These are phyloP conservation scores for Hyphodiscus hymeniophilus DNA, from an alignment of 495 filamentous ascomycete species.

Conservation along the genomic window DNA sequence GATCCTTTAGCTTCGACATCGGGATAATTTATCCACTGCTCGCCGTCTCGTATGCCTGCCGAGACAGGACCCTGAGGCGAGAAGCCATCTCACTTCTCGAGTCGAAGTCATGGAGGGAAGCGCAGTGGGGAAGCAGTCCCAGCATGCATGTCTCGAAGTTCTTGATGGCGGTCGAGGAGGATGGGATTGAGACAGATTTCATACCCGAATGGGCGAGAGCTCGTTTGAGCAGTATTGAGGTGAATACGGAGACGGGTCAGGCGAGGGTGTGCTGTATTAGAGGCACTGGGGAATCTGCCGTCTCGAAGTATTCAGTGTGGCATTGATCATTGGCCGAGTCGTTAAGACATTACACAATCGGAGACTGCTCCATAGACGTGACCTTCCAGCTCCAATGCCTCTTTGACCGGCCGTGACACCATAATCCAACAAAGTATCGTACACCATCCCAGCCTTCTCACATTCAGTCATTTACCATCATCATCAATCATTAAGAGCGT, in stretches of 20 bases:
- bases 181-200: neutral
- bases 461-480: too few relatives aligned
- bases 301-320: too few relatives aligned
- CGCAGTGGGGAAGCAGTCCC: neutral
- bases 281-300: neutral
- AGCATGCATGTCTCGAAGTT: neutral
- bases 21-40: conserved; percentile 30
- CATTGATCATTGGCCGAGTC: too few relatives aligned
- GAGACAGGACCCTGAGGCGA: conserved; percentile 32
- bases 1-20: conserved; percentile 15
- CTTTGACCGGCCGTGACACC: too few relatives aligned
- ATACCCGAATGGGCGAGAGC: conserved; percentile 4
- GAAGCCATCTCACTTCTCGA: conserved; percentile 1
- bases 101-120: neutral
- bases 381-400: too few relatives aligned
- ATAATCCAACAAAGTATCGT: too few relatives aligned
- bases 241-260: neutral
- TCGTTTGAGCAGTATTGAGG: neutral
- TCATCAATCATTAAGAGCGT: neutral
- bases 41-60: conserved; percentile 28
- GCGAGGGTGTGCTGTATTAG: neutral
- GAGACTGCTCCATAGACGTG: too few relatives aligned
- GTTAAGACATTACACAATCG: too few relatives aligned
- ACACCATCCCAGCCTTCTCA: too few relatives aligned
- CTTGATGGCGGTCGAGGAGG: conserved; percentile 4